phyloP scores from a whole-genome alignment of 371 early-diverging fungal genomes.

The Mucor lusitanicus region DNA sequence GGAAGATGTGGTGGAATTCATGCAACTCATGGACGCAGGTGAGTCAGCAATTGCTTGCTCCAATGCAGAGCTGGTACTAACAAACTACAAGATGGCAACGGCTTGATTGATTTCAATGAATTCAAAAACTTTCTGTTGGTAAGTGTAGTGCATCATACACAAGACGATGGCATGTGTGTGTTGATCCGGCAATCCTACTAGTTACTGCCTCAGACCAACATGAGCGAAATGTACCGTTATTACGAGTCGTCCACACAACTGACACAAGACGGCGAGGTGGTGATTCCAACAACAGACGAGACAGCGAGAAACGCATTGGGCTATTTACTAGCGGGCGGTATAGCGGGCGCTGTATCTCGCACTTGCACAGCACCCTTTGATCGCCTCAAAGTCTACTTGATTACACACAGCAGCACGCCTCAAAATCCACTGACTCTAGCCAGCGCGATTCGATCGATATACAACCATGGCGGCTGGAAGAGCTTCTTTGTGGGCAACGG shows the following conservation, averaged over 20 bases:
- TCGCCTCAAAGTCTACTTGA: constrained; percentile 73
- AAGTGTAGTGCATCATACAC: constrained; percentile 10
- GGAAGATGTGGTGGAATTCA: constrained; percentile 59
- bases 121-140: constrained; percentile 75
- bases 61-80: not conserved
- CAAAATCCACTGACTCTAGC: constrained; percentile 28
- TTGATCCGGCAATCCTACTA: not conserved
- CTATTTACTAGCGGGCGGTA: constrained; percentile 74
- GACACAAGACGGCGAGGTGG: constrained; percentile 62
- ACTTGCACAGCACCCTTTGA: constrained; percentile 82
- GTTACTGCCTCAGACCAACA: constrained; percentile 45
- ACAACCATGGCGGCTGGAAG: constrained; percentile 61
- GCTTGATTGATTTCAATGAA: constrained; percentile 67
- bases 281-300: constrained; percentile 55
- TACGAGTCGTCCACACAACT: constrained; percentile 61
- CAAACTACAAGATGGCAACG: constrained; percentile 49
- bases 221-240: constrained; percentile 63
- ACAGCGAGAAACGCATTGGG: constrained; percentile 48
- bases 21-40: constrained; percentile 61
- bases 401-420: constrained; percentile 42
- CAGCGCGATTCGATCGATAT: constrained; percentile 51
- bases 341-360: constrained; percentile 78
- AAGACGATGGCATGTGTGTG: not conserved
- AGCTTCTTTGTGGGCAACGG: constrained; percentile 79
- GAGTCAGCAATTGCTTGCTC: not conserved